Evolutionary conservation across 805 yeast species (phyloP).

Genomic region (Schwanniomyces vanrijiae): DNA sequence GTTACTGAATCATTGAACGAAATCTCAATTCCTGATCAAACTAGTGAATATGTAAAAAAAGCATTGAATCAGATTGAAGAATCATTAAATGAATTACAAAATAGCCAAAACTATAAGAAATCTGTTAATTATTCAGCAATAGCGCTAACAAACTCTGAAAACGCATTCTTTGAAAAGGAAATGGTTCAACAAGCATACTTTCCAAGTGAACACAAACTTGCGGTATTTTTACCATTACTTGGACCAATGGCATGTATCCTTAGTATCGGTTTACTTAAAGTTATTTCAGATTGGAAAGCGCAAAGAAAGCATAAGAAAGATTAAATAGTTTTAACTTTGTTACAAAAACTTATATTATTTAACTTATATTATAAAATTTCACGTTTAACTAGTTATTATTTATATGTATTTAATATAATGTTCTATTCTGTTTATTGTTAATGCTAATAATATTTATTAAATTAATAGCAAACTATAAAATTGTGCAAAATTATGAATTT

Average conservation of each 20-base stretch:
- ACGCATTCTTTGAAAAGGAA: conserved; percentile 88
- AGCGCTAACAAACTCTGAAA: conserved; percentile 62
- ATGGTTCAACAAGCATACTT: conserved; percentile 95
- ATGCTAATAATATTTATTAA: too few relatives aligned
- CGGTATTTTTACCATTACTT: conserved; percentile 85
- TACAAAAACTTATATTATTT: too few relatives aligned
- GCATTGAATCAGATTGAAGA: conserved; percentile 45
- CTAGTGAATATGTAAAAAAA: conserved; percentile 53
- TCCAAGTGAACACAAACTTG: conserved; percentile 94
- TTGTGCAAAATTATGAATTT: too few relatives aligned
- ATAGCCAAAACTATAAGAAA: conserved; percentile 26
- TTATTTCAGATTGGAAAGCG: conserved; percentile 36
- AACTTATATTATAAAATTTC: too few relatives aligned
- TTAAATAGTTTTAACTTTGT: too few relatives aligned
- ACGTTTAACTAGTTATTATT: too few relatives aligned
- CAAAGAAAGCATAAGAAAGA: conserved; percentile 22
- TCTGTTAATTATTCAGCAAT: conserved; percentile 42
- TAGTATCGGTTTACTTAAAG: conserved; percentile 49
- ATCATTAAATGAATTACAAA: conserved; percentile 31
- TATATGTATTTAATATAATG: too few relatives aligned
- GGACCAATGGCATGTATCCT: conserved; percentile 82
- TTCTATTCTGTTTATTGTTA: too few relatives aligned
- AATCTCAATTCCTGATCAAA: conserved; percentile 80
- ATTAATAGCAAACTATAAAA: too few relatives aligned
- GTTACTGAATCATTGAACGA: conserved; percentile 67